These are phyloP conservation scores for Vigna nakashimae DNA, from an alignment of 306 rosid genomes.

Conservation along the genomic window DNA sequence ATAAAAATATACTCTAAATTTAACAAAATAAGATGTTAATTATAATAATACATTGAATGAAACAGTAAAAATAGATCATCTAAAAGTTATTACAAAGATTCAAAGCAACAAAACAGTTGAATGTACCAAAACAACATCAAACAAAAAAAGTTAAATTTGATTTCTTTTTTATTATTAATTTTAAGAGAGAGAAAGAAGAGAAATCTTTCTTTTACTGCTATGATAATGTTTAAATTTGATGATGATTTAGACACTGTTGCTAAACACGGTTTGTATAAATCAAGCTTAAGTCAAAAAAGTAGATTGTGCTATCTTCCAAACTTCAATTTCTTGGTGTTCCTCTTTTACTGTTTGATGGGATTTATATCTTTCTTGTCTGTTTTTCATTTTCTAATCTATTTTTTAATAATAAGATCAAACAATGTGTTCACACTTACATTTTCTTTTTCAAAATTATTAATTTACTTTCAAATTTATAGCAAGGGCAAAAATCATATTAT, in stretches of 20 bases:
- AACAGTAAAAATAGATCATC: too few species aligned
- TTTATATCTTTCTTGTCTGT: slow-evolving; percentile 15
- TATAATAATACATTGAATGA: too few species aligned
- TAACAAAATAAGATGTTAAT: too few species aligned
- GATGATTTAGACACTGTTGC: slow-evolving; percentile 35
- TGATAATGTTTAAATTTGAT: slow-evolving; percentile 40
- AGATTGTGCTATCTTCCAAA: slow-evolving; percentile 27
- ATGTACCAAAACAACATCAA: too few species aligned
- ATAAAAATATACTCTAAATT: too few species aligned
- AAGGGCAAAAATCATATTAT: too few species aligned
- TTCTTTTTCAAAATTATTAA: not conserved
- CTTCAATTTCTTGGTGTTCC: slow-evolving; percentile 19
- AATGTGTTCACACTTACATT: not conserved
- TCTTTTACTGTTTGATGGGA: slow-evolving; percentile 31
- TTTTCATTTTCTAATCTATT: not conserved
- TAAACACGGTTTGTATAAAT: slow-evolving; percentile 41
- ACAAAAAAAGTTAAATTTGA: not conserved
- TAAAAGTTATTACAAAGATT: too few species aligned
- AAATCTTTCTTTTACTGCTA: slow-evolving; percentile 22
- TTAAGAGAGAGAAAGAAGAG: not conserved
- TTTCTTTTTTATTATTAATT: not conserved
- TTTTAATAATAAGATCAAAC: not conserved
- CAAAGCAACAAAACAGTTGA: too few species aligned
- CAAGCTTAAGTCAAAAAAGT: slow-evolving; percentile 46
- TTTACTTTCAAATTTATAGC: not conserved